These are phyloP conservation scores for Ophiostoma fasciatum DNA, from an alignment of 2,329 filamentous ascomycete genomes.

Conservation along the genomic window DNA sequence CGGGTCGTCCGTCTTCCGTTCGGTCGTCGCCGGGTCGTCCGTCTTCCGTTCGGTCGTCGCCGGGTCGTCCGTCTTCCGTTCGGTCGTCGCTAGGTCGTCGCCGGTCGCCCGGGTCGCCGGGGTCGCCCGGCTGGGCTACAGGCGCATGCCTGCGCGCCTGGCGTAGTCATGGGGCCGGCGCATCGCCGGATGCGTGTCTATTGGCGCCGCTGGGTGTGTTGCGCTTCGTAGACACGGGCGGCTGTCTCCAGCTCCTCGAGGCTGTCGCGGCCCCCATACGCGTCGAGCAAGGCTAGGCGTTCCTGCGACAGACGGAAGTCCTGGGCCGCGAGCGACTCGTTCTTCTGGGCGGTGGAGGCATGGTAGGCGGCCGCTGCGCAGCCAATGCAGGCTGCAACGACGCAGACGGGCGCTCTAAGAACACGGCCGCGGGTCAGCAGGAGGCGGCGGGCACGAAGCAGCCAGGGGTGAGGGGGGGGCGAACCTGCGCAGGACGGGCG, in stretches of 20 bases:
- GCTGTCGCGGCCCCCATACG: slow-evolving; percentile 18
- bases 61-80: no score
- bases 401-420: slow-evolving; percentile 5
- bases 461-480: background rate
- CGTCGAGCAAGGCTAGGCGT: slow-evolving; percentile 13
- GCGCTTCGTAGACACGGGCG: slow-evolving; percentile 17
- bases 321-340: slow-evolving; percentile 2
- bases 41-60: no score
- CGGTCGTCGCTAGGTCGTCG: no score
- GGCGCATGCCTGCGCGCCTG: no score
- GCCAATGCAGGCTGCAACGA: slow-evolving; percentile 5
- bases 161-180: no score
- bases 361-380: slow-evolving; percentile 6
- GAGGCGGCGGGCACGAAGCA: no score
- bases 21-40: no score
- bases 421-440: background rate
- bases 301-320: slow-evolving; percentile 1
- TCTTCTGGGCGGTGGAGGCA: background rate
- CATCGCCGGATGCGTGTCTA: background rate
- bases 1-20: no score
- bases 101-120: no score
- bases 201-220: slow-evolving; percentile 7
- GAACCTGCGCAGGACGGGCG: slow-evolving; percentile 4
- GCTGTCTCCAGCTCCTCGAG: slow-evolving; percentile 19
- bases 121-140: no score